These are phyloP conservation scores for Ephemerocybe angulata DNA, from an alignment of 768 basidiomycete genomes.

Conservation along the genomic window DNA sequence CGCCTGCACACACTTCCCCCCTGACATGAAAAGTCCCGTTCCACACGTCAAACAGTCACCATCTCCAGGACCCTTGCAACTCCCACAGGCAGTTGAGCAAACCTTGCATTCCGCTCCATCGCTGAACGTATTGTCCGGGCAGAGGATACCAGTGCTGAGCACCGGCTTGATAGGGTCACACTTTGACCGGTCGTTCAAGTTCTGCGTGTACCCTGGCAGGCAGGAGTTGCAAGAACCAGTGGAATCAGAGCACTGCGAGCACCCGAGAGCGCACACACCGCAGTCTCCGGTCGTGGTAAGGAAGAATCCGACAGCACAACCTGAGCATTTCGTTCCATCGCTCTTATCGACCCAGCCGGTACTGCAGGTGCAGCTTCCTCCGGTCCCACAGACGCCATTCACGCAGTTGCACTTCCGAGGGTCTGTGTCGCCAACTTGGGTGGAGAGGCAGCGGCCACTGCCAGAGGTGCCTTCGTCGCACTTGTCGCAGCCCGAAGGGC, in stretches of 20 bases:
- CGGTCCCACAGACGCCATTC: slow-evolving; percentile 68
- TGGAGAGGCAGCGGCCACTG: slow-evolving; percentile 61
- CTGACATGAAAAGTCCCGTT: slow-evolving; percentile 52
- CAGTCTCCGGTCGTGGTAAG: slow-evolving; percentile 67
- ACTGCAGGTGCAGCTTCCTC: slow-evolving; percentile 71
- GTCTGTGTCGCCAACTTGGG: slow-evolving; percentile 43
- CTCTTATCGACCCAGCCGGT: slow-evolving; percentile 67
- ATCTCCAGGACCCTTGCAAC: slow-evolving; percentile 61
- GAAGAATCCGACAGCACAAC: slow-evolving; percentile 76
- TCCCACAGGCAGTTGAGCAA: slow-evolving; percentile 63
- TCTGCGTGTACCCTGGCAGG: slow-evolving; percentile 60
- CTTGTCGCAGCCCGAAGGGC: slow-evolving; percentile 57
- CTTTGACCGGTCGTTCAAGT: slow-evolving; percentile 58
- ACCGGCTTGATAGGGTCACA: slow-evolving; percentile 54
- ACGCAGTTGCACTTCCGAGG: slow-evolving; percentile 71
- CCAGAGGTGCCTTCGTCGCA: slow-evolving; percentile 81
- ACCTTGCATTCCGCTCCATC: slow-evolving; percentile 47
- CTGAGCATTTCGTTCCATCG: slow-evolving; percentile 73
- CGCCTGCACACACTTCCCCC: slow-evolving; percentile 65
- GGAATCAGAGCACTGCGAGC: slow-evolving; percentile 60
- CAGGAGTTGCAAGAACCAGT: slow-evolving; percentile 71
- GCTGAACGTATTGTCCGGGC: slow-evolving; percentile 63
- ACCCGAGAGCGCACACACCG: slow-evolving; percentile 72
- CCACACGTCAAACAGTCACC: slow-evolving; percentile 70
- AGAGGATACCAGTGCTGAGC: slow-evolving; percentile 51